Evolutionary conservation across 192 early-diverging fungal genomes (phyloP).

Genomic region (Hyaloraphidium curvatum): DNA sequence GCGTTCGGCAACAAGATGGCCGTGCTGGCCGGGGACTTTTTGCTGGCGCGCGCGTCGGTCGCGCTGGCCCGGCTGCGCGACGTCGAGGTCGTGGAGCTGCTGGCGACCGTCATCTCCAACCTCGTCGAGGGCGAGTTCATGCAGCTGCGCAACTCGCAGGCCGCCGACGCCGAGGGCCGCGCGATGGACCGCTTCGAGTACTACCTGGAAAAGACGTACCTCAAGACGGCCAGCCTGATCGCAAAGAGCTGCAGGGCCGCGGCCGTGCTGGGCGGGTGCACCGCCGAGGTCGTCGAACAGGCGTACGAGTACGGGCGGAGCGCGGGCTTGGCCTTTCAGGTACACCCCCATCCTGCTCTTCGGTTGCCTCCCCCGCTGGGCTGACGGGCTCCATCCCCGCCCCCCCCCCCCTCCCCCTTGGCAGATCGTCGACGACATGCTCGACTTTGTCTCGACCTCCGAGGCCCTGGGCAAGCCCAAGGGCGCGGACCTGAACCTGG

Average conservation of each 20-base stretch:
- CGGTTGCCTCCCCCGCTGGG: too few relatives aligned
- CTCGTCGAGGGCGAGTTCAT: constrained; percentile 96
- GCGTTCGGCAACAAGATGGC: constrained; percentile 96
- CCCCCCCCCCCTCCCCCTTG: too few relatives aligned
- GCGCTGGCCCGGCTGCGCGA: constrained; percentile 76
- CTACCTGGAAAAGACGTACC: constrained; percentile 86
- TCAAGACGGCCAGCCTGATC: constrained; percentile 88
- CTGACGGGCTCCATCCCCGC: not conserved
- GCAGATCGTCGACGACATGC: constrained; percentile 64
- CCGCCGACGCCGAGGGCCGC: constrained; percentile 5
- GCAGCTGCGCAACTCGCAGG: constrained; percentile 61
- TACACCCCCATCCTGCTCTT: constrained; percentile 16
- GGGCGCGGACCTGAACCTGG: constrained; percentile 72
- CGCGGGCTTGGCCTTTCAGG: constrained; percentile 88
- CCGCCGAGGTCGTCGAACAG: constrained; percentile 47
- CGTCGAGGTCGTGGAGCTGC: constrained; percentile 78
- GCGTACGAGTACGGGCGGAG: constrained; percentile 76
- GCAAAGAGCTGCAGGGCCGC: constrained; percentile 78
- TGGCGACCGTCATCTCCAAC: constrained; percentile 80
- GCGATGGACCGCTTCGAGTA: constrained; percentile 50
- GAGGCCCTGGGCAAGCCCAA: constrained; percentile 75
- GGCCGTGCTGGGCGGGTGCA: constrained; percentile 62
- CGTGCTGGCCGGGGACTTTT: constrained; percentile 80
- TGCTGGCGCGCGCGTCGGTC: constrained; percentile 79
- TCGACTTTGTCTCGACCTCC: constrained; percentile 63